Conservation (phyloP, 306 rosid species). For the Citrullus amarus region DNA sequence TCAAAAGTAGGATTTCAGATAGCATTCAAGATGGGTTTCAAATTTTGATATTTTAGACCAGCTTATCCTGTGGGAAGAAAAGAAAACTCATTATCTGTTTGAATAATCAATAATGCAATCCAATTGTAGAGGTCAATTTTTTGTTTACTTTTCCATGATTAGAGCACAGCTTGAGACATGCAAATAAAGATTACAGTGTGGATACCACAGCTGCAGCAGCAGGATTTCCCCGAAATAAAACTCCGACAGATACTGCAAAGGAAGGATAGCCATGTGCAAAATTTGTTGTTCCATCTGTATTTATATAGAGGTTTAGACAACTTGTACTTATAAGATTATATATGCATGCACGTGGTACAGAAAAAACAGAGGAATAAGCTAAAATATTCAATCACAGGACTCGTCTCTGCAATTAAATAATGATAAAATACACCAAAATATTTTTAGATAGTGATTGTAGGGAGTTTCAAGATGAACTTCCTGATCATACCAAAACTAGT, state of each 20-base stretch:
- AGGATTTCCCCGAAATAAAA: conserved; percentile 79
- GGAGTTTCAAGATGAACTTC: not conserved
- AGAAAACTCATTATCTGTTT: not conserved
- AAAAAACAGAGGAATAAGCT: not conserved
- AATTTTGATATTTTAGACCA: not conserved
- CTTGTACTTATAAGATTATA: not conserved
- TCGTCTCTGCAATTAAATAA: not conserved
- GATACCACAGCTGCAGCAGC: conserved; percentile 87
- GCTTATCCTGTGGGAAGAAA: not conserved
- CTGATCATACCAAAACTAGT: not conserved
- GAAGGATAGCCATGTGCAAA: conserved; percentile 89
- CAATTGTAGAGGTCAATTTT: not conserved
- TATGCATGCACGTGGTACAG: not conserved
- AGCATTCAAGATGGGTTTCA: not conserved
- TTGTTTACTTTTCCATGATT: not conserved
- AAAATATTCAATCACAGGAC: not conserved
- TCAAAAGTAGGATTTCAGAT: not conserved
- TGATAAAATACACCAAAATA: not conserved
- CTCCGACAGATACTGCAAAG: conserved; percentile 95
- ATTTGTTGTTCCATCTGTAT: conserved; percentile 89
- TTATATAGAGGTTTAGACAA: conserved; percentile 22
- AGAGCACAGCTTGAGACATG: not conserved
- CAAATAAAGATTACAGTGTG: not conserved
- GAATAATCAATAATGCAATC: not conserved
- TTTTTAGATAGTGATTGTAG: not conserved